Evolutionary conservation across 1,284 basidiomycete genomes (phyloP), one percentile per base, ranked within the genome.

Genomic region (Violaceomyces palustris): DNA sequence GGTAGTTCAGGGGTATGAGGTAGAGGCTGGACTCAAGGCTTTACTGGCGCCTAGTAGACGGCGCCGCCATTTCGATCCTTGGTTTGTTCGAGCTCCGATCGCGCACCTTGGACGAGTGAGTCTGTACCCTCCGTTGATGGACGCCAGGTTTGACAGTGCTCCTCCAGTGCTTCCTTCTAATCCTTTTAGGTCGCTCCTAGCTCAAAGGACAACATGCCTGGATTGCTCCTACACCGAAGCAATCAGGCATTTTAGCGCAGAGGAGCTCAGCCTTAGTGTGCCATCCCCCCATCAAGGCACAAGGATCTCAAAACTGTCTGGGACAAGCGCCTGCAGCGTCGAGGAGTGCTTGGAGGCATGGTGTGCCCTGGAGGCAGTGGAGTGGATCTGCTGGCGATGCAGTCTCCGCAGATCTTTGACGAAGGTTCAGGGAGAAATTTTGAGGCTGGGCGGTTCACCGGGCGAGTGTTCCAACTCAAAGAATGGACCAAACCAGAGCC

Each of bases 321-420:
- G 57, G 33, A 61, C 57, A 10, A 52, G 47, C 14, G 50, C 55
- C 3, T 64, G 62, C 38, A 60, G 56, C 8, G 27, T 72, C 9
- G 56, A 69, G 44, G 55, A 63, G 27, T 69, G 67, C 27, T 42
- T 73, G 0, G 57, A 38, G 3, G 21, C 46, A 15, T 71, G 67
- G 67, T 55, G 56, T 18, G 47, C 64, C 35, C 42, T 72, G 28
- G 70, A 73, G 37, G 51, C 52, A 32, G 55, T 73, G 7, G 69
- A 73, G 15, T 73, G 70, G 70, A 56, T 55, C 19, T 73, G 70
- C 45, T 61, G 58, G 51, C 55, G 58, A n/a, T 73, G 70, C 35
- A 69, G 56, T 12, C 35, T 73, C 18, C 50, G 35, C 14, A 46
- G 42, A 5, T 69, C 65, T 4, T 34, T 54, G 8, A 39, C 32